Conservation (phyloP, 495 filamentous ascomycete genomes). For the Chaetomidium leptoderma region DNA sequence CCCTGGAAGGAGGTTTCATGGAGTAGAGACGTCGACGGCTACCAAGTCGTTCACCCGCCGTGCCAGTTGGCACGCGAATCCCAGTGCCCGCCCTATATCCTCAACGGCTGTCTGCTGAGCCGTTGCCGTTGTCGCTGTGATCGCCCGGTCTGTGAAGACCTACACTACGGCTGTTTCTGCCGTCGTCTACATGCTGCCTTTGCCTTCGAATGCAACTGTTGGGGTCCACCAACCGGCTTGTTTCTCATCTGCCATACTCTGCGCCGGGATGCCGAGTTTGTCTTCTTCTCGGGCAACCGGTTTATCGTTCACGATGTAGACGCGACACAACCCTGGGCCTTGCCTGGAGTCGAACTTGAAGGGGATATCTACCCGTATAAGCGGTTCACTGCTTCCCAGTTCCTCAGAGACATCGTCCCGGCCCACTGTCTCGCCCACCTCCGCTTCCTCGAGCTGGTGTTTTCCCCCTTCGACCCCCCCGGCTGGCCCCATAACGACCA, state of each 20-base stretch:
- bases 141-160: background rate
- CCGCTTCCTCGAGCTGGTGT: background rate
- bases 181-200: background rate
- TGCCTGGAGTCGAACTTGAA: background rate
- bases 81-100: background rate
- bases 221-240: slow-evolving; percentile 1
- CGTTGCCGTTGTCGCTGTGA: background rate
- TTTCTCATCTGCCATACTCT: slow-evolving; percentile 10
- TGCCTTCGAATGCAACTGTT: slow-evolving; percentile 7
- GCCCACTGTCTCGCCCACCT: background rate
- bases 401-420: slow-evolving; percentile 4
- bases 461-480: background rate
- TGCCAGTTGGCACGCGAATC: background rate
- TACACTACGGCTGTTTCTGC: background rate
- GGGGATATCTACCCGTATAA: background rate
- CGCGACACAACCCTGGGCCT: background rate
- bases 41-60: background rate
- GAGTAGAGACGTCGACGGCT: background rate
- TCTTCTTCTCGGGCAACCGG: slow-evolving; percentile 1
- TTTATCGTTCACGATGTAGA: slow-evolving; percentile 10
- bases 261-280: slow-evolving; percentile 4
- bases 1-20: slow-evolving; percentile 2
- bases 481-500: background rate
- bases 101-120: background rate
- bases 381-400: background rate